Conservation (phyloP, 192 early-diverging fungal genomes). For the Rhizoclosmatium sp. region DNA sequence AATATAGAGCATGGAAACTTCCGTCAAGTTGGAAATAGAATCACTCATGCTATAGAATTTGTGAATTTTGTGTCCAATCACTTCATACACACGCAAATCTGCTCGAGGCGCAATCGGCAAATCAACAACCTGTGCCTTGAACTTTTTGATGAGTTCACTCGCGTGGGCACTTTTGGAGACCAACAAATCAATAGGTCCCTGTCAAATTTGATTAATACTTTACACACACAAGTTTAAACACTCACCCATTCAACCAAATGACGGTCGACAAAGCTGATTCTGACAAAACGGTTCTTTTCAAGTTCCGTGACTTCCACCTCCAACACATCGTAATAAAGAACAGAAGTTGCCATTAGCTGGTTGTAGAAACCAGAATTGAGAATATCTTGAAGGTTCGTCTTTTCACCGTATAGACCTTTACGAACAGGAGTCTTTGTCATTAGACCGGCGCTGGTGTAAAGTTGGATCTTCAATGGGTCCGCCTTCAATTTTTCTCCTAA, state of each 20-base stretch:
- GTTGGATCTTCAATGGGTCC: conserved; percentile 78
- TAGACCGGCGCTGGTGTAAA: conserved; percentile 57
- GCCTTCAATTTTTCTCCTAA: conserved; percentile 68
- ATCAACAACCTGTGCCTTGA: conserved; percentile 51
- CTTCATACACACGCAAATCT: conserved; percentile 67
- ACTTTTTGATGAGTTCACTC: conserved; percentile 50
- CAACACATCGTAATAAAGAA: conserved; percentile 84
- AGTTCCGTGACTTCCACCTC: conserved; percentile 83
- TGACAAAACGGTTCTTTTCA: conserved; percentile 78
- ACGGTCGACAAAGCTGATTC: conserved; percentile 72
- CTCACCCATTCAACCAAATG: conserved; percentile 72
- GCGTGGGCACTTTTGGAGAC: conserved; percentile 64
- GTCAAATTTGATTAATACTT: conserved; percentile 14
- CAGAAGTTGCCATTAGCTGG: conserved; percentile 42
- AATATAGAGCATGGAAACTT: conserved; percentile 60
- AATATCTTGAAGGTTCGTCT: conserved; percentile 66
- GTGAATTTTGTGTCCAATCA: conserved; percentile 56
- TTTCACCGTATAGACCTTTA: conserved; percentile 35
- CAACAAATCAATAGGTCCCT: conserved; percentile 70
- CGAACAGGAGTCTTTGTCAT: conserved; percentile 49
- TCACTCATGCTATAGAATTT: conserved; percentile 54
- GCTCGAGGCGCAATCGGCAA: conserved; percentile 34
- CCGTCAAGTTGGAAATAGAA: conserved; percentile 54
- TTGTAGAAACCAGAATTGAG: conserved; percentile 42
- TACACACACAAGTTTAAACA: conserved; percentile 4